phyloP scores from a whole-genome alignment of 352 stramenopile genomes.

The Phytophthora fragariae region DNA sequence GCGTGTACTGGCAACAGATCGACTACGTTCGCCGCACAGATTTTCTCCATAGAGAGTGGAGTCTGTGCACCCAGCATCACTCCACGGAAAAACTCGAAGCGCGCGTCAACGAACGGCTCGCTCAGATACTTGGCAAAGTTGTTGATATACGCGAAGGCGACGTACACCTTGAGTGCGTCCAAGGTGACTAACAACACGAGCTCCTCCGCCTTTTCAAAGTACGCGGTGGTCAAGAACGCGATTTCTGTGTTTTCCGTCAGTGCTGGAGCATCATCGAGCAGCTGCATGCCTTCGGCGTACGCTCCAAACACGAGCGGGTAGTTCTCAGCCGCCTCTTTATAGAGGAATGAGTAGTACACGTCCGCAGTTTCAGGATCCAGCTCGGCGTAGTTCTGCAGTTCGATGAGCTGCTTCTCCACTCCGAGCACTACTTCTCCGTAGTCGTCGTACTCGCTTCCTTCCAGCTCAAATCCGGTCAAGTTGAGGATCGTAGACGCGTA shows the following conservation, averaged over 20 bases:
- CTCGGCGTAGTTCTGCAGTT: constrained; percentile 37
- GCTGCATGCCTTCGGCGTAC: constrained; percentile 51
- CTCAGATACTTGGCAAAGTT: constrained; percentile 46
- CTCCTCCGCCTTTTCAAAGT: constrained; percentile 58
- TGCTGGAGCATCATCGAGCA: constrained; percentile 47
- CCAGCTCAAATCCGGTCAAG: constrained; percentile 38
- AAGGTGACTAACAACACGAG: constrained; percentile 43
- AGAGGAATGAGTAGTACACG: constrained; percentile 81
- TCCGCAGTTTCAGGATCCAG: constrained; percentile 29
- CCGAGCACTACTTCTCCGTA: constrained; percentile 35
- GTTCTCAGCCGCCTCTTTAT: constrained; percentile 52
- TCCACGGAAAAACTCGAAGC: constrained; percentile 89
- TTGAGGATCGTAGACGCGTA: constrained; percentile 55
- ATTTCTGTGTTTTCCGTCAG: constrained; percentile 49
- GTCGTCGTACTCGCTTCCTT: constrained; percentile 31
- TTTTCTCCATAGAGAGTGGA: constrained; percentile 51
- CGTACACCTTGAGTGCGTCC: constrained; percentile 54
- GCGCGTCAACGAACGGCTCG: constrained; percentile 76
- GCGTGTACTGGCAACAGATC: constrained; percentile 51
- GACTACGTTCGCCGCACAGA: constrained; percentile 51
- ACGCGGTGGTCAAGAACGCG: constrained; percentile 56
- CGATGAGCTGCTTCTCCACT: constrained; percentile 41
- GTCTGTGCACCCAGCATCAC: constrained; percentile 71
- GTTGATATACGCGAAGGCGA: constrained; percentile 56
- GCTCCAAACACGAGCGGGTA: constrained; percentile 65